Evolutionary conservation across 345 rosid species (phyloP), one percentile per base, ranked within the genome.

Genomic region (Cardiospermum halicacabum): DNA sequence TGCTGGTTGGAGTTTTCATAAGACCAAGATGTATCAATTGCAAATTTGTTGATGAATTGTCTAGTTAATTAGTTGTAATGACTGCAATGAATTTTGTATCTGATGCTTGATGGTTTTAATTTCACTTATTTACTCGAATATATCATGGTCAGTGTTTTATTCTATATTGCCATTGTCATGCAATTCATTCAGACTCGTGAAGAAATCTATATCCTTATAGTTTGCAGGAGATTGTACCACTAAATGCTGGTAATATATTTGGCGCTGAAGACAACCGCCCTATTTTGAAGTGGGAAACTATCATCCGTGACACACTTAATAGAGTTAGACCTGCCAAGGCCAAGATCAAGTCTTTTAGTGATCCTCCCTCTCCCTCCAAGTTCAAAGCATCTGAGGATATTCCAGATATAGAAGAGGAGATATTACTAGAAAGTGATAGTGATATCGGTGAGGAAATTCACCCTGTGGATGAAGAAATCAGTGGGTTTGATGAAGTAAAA

Each of bases 211-310:
- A 28, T 40, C 26, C 66, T 53, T 73, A 3, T 69, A 93, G 98
- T 63, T 75, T 93, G 65, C 98, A 90, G 84, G 98, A 93, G 77
- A 88, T 93, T 48, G 96, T 93, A 49, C 97, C 98, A 21, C 80
- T 93, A 53, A 93, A 84, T 74, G 92, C 98, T 59, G 98, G 96
- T 56, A 93, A 93, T 70, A 84, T 93, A 42, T 89, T 93, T 60
- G 98, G 98, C 43, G 86, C 96, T 27, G 97, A 93, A 86, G 98
- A 93, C 73, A 80, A 64, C 60, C 82, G 91, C 54, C 92, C 98
- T 0, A 89, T 86, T 66, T 72, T 80, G 12, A 85, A 74, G 74
- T 90, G 97, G 98, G 98, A 90, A 80, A 88, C 82, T 68, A 80
- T 86, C 36, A 82, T 93, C 49, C 94, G 97, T 48, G 86, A 82